These are phyloP conservation scores for Artemisia tridentata DNA, from an alignment of 129 eudicot genomes.

Conservation along the genomic window DNA sequence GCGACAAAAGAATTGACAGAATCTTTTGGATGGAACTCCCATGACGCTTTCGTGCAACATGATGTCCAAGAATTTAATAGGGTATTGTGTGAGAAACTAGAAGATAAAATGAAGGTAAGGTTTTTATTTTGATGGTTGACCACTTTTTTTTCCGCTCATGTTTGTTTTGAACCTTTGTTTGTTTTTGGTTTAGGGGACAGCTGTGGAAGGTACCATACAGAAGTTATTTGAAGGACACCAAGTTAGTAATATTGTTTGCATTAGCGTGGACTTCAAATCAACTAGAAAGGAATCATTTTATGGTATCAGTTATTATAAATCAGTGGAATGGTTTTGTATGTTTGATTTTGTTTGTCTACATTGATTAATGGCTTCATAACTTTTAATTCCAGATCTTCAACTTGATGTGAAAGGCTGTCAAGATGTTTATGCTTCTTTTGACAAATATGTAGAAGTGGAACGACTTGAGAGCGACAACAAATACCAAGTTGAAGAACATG, in stretches of 20 bases:
- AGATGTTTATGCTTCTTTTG: too few relatives aligned
- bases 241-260: constrained; percentile 85
- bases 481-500: constrained; percentile 77
- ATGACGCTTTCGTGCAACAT: constrained; percentile 97
- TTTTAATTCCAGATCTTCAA: constrained; percentile 25
- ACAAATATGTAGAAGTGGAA: too few relatives aligned
- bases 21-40: constrained; percentile 97
- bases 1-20: constrained; percentile 92
- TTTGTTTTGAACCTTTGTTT: constrained; percentile 23
- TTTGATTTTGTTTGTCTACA: neutral
- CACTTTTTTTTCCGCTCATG: neutral
- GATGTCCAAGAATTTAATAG: constrained; percentile 97
- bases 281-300: constrained; percentile 92
- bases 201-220: constrained; percentile 94
- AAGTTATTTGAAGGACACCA: constrained; percentile 94
- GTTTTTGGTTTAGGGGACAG: constrained; percentile 67
- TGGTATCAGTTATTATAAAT: constrained; percentile 42
- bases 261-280: constrained; percentile 83
- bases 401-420: too few relatives aligned
- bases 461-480: constrained; percentile 44
- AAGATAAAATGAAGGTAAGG: constrained; percentile 95
- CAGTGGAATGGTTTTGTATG: neutral
- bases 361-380: constrained; percentile 5
- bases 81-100: constrained; percentile 92
- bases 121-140: constrained; percentile 9